Percentiles rank a stretch among this genome's conserved stretches.
Evolutionary conservation across 163 green algal species (phyloP).

Genomic region (Scenedesmus sp.): DNA sequence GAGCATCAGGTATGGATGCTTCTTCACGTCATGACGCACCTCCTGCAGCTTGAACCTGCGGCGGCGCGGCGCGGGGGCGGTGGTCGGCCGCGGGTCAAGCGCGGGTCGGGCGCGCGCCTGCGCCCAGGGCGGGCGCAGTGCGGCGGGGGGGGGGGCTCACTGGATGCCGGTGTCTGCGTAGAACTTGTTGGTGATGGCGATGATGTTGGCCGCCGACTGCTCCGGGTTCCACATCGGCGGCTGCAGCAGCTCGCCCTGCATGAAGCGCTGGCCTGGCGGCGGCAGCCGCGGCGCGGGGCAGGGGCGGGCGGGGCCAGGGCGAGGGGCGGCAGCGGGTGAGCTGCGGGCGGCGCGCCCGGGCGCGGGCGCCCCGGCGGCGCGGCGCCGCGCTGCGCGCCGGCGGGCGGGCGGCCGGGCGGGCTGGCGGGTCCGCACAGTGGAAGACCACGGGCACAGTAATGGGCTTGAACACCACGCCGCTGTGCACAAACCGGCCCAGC

Average conservation of each 20-base stretch:
- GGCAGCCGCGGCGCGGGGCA: not conserved
- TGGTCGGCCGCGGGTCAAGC: not conserved
- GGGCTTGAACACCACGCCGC: not conserved
- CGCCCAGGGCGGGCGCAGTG: not conserved
- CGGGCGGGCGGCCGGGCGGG: not conserved
- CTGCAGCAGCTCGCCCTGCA: not conserved
- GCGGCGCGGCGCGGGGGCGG: not conserved
- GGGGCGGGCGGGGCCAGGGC: not conserved
- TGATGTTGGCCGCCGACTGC: not conserved
- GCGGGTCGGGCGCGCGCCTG: not conserved
- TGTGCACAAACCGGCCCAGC: not conserved
- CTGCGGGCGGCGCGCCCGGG: no score
- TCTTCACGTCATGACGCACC: not conserved
- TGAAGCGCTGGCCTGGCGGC: not conserved
- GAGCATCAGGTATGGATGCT: constrained; percentile 28
- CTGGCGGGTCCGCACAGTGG: not conserved
- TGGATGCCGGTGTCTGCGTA: constrained; percentile 4
- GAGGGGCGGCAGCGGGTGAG: not conserved
- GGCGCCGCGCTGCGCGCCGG: no score
- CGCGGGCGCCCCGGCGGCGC: no score
- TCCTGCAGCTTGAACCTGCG: constrained; percentile 28
- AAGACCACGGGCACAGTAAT: not conserved
- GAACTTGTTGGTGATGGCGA: constrained; percentile 3
- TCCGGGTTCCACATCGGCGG: not conserved
- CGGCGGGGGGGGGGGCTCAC: not conserved